Percentiles rank a stretch among this genome's conserved stretches.
These are phyloP conservation scores for Aspergillus nomiae DNA, from an alignment of 2,329 filamentous ascomycete genomes.

Conservation along the genomic window DNA sequence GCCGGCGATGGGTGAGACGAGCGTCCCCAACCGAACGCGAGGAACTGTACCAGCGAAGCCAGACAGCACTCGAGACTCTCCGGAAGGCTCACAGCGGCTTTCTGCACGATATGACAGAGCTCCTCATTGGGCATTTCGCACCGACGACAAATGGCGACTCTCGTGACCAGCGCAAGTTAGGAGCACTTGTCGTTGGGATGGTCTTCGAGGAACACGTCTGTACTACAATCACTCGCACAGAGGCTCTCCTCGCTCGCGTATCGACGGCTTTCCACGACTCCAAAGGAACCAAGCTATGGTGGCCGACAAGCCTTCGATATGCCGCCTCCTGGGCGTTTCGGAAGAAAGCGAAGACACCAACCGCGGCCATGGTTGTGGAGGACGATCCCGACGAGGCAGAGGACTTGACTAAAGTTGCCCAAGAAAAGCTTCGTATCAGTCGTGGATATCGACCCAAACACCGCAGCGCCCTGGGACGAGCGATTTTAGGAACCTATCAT, in stretches of 20 bases:
- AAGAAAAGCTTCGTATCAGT: constrained; percentile 41
- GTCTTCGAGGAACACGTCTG: constrained; percentile 50
- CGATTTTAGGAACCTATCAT: constrained; percentile 33
- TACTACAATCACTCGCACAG: constrained; percentile 9
- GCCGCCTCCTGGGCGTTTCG: constrained; percentile 43
- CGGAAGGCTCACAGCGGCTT: constrained; percentile 25
- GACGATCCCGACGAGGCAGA: constrained; percentile 31
- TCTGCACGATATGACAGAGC: constrained; percentile 42
- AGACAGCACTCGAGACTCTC: constrained; percentile 27
- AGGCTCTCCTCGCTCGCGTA: constrained; percentile 39
- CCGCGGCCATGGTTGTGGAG: constrained; percentile 16
- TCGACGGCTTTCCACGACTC: constrained; percentile 40
- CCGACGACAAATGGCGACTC: background rate
- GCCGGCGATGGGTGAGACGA: constrained; percentile 29
- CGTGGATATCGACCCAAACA: constrained; percentile 30
- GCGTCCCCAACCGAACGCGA: constrained; percentile 22
- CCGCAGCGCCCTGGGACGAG: constrained; percentile 30
- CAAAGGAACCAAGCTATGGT: constrained; percentile 44
- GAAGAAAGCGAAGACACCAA: constrained; percentile 27
- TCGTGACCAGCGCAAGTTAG: constrained; percentile 31
- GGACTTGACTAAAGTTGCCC: constrained; percentile 38
- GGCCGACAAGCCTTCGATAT: constrained; percentile 45
- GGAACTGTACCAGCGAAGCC: constrained; percentile 23
- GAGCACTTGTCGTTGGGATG: constrained; percentile 50
- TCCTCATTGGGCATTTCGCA: constrained; percentile 32